A percentile compares a stretch with the other conserved stretches of the same genome.
Conservation (phyloP, 306 rosid genomes). For the Trichosanthes truncata region DNA sequence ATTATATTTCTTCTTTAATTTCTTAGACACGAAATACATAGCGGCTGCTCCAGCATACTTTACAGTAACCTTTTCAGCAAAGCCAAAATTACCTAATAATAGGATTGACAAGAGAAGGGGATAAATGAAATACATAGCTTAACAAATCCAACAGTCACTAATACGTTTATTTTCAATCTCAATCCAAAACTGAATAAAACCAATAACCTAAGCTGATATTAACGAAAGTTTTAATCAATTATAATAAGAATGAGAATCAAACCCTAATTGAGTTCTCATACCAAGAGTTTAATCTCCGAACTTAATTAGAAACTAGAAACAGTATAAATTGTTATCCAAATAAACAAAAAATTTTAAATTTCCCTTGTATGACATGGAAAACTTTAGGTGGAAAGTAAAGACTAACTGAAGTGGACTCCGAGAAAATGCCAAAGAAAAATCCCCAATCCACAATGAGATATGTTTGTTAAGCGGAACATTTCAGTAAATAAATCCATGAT, state of each 20-base stretch:
- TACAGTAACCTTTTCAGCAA: conserved; percentile 57
- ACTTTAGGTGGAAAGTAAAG: neutral
- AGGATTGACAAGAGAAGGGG: neutral
- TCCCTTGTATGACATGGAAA: neutral
- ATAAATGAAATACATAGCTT: neutral
- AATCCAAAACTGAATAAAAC: neutral
- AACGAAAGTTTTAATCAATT: neutral
- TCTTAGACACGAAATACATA: conserved; percentile 95
- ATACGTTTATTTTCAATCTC: neutral
- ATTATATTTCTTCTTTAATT: conserved; percentile 87
- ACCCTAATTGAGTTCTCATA: neutral
- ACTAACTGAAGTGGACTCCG: neutral
- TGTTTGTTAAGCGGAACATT: neutral
- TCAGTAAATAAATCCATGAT: neutral
- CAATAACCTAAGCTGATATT: neutral
- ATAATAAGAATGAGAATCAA: neutral
- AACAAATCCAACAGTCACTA: neutral
- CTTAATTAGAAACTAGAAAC: neutral
- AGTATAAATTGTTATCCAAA: neutral
- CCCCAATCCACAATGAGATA: neutral
- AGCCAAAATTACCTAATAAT: conserved; percentile 74
- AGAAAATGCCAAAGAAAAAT: neutral
- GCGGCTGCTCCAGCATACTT: conserved; percentile 97
- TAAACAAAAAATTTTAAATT: neutral
- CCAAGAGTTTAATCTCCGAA: neutral